phyloP scores from a whole-genome alignment of 129 eudicot genomes.

The Centella asiatica region DNA sequence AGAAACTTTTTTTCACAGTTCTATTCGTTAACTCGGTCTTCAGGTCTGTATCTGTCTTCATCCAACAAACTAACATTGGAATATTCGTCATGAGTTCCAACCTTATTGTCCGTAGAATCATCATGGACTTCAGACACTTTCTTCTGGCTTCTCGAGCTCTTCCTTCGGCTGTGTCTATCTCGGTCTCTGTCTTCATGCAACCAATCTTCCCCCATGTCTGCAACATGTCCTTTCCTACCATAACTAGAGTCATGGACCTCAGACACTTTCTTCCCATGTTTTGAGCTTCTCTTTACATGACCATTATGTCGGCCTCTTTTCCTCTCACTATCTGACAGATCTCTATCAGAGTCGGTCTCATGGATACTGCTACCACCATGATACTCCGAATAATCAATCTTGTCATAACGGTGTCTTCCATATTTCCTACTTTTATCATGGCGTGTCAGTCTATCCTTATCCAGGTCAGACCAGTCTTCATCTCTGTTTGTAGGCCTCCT shows the following conservation, averaged over 20 bases:
- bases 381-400: not conserved
- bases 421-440: not conserved
- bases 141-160: not conserved
- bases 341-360: constrained; percentile 1
- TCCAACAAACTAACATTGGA: not conserved
- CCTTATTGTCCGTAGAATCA: not conserved
- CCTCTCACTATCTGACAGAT: constrained; percentile 5
- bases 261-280: constrained; percentile 4
- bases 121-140: not conserved
- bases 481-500: not conserved
- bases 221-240: not conserved
- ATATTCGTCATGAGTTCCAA: not conserved
- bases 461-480: not conserved
- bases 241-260: not conserved
- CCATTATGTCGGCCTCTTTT: not conserved
- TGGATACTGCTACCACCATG: not conserved
- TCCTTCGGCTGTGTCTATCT: not conserved
- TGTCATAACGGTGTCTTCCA: not conserved
- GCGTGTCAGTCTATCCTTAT: not conserved
- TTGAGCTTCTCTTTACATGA: constrained; percentile 13
- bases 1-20: not conserved
- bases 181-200: constrained; percentile 1
- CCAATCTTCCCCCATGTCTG: not conserved
- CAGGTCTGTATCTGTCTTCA: constrained; percentile 8
- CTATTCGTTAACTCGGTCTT: not conserved